These are phyloP conservation scores for Saccharomycopsis fermentans DNA, from an alignment of 805 yeast genomes.

Conservation along the genomic window DNA sequence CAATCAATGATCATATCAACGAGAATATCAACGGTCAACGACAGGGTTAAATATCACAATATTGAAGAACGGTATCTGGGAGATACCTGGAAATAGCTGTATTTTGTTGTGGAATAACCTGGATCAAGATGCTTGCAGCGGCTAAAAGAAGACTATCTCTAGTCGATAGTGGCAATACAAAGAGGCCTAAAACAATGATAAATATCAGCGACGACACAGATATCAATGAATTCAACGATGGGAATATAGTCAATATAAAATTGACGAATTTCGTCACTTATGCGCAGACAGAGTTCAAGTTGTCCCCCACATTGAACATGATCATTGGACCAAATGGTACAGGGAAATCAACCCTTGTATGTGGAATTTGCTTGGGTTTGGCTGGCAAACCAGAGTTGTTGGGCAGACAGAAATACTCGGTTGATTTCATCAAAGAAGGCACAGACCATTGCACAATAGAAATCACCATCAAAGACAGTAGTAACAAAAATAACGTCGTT, in stretches of 20 bases:
- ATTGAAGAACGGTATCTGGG: too few relatives aligned
- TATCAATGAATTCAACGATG: slow-evolving; percentile 26
- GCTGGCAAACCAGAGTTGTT: slow-evolving; percentile 69
- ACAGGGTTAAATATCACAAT: too few relatives aligned
- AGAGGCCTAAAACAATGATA: neutral
- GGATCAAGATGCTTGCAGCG: neutral
- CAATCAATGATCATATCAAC: too few relatives aligned
- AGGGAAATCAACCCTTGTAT: slow-evolving; percentile 87
- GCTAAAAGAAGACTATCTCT: neutral
- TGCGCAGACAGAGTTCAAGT: slow-evolving; percentile 55
- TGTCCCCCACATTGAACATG: slow-evolving; percentile 81
- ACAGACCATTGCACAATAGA: slow-evolving; percentile 36
- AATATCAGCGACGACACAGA: neutral
- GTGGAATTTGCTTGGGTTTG: slow-evolving; percentile 84
- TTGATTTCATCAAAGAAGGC: slow-evolving; percentile 68
- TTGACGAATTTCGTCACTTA: slow-evolving; percentile 63
- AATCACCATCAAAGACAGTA: slow-evolving; percentile 36
- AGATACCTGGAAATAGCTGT: too few relatives aligned
- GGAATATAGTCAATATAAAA: slow-evolving; percentile 40
- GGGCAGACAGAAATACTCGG: slow-evolving; percentile 53
- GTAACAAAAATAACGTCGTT: slow-evolving; percentile 27
- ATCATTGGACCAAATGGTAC: slow-evolving; percentile 96
- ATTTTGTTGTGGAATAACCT: neutral
- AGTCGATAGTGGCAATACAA: neutral
- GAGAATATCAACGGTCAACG: too few relatives aligned